Conservation (phyloP, 768 basidiomycete genomes). For the Auriscalpium vulgare region DNA sequence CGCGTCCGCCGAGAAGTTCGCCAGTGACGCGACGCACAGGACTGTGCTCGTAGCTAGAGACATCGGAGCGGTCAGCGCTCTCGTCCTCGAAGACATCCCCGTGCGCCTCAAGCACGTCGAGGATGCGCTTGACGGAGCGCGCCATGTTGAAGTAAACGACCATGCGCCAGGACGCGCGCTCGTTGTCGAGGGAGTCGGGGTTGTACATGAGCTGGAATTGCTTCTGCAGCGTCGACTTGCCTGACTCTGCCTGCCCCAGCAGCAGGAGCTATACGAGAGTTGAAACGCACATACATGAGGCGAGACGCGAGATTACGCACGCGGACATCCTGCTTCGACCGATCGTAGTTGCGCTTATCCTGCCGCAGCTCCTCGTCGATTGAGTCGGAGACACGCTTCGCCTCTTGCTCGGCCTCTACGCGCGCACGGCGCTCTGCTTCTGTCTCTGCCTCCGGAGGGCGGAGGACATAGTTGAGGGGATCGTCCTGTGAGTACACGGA, state of each 20-base stretch:
- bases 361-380: slow-evolving; percentile 74
- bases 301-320: slow-evolving; percentile 25
- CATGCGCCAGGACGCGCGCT: slow-evolving; percentile 69
- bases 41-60: background rate
- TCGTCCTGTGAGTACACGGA: slow-evolving; percentile 66
- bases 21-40: slow-evolving; percentile 3
- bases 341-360: slow-evolving; percentile 59
- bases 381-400: slow-evolving; percentile 66
- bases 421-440: slow-evolving; percentile 54
- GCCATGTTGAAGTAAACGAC: slow-evolving; percentile 76
- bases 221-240: slow-evolving; percentile 71
- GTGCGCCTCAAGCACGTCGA: slow-evolving; percentile 25
- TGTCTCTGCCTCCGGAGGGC: slow-evolving; percentile 59
- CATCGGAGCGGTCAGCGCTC: background rate
- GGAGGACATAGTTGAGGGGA: slow-evolving; percentile 59
- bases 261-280: slow-evolving; percentile 46
- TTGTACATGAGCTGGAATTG: slow-evolving; percentile 80
- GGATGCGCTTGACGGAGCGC: slow-evolving; percentile 29
- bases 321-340: slow-evolving; percentile 69
- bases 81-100: slow-evolving; percentile 11
- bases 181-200: slow-evolving; percentile 58
- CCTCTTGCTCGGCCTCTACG: slow-evolving; percentile 61
- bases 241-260: slow-evolving; percentile 72
- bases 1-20: background rate
- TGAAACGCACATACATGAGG: slow-evolving; percentile 17